These are phyloP conservation scores for Botrytis fragariae DNA, from an alignment of 2,329 filamentous ascomycete genomes.

Conservation along the genomic window DNA sequence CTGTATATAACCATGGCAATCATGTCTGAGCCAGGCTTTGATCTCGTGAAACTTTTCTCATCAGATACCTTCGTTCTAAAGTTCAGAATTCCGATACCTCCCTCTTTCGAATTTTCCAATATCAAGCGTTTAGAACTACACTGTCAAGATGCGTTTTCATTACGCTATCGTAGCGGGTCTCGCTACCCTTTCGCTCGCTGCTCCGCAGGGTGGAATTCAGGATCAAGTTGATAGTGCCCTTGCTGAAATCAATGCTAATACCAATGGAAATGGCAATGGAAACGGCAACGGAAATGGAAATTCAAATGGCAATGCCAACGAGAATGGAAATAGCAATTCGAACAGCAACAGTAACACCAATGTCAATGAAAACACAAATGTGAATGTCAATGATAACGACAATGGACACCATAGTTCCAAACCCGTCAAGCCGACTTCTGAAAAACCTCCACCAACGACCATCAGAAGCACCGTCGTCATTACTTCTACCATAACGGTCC, in stretches of 20 bases:
- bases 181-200: constrained; percentile 5
- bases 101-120: constrained; percentile 1
- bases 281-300: background rate
- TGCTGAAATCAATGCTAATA: background rate
- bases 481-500: background rate
- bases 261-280: background rate
- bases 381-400: background rate
- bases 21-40: background rate
- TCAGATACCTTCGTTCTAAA: constrained; percentile 10
- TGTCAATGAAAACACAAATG: constrained; percentile 4
- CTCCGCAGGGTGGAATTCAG: constrained; percentile 1
- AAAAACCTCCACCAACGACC: background rate
- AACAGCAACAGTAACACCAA: constrained; percentile 7
- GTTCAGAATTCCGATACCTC: background rate
- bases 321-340: background rate
- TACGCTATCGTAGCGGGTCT: constrained; percentile 11
- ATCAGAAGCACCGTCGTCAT: background rate
- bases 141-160: constrained; percentile 11
- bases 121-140: background rate
- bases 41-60: constrained; percentile 10
- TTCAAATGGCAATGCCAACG: background rate
- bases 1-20: constrained; percentile 19
- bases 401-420: background rate
- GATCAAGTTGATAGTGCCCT: background rate
- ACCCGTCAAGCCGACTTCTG: background rate